Conservation (phyloP, 495 filamentous ascomycete species). For the Paragyromitra xinjiangensis region DNA sequence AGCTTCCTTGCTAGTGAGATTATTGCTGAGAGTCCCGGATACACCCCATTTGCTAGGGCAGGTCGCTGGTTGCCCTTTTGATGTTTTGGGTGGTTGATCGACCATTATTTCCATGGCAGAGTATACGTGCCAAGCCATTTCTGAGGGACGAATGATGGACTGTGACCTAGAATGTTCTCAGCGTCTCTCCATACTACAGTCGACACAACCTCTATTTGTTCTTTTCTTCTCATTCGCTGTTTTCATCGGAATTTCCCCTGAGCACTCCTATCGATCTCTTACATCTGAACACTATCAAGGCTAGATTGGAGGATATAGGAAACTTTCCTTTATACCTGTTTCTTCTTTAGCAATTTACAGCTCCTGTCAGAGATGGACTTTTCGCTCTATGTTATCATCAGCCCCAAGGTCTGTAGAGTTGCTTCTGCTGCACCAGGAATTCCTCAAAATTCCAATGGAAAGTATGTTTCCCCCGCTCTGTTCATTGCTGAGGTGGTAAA, state of each 20-base stretch:
- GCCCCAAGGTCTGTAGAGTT: conserved; percentile 26
- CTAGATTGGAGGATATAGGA: neutral
- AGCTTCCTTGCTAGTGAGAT: neutral
- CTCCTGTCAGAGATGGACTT: conserved; percentile 28
- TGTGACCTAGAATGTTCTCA: conserved; percentile 17
- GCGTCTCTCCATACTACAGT: neutral
- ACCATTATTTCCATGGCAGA: neutral
- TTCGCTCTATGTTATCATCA: conserved; percentile 39
- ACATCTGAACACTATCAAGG: neutral
- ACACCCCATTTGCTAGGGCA: neutral
- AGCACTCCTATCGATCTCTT: neutral
- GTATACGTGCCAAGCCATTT: conserved; percentile 1
- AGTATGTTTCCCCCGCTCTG: conserved; percentile 14
- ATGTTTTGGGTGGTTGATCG: neutral
- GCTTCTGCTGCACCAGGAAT: neutral
- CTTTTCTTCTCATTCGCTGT: neutral
- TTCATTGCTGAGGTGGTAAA: neutral
- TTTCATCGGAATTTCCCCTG: neutral
- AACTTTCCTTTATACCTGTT: neutral
- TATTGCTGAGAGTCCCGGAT: neutral
- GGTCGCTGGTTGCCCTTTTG: neutral
- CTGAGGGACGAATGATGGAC: conserved; percentile 31
- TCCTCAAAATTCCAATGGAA: conserved; percentile 17
- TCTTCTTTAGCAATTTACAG: neutral
- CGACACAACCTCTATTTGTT: neutral